Conservation (phyloP, 768 basidiomycete species). For the Suillus lakei region DNA sequence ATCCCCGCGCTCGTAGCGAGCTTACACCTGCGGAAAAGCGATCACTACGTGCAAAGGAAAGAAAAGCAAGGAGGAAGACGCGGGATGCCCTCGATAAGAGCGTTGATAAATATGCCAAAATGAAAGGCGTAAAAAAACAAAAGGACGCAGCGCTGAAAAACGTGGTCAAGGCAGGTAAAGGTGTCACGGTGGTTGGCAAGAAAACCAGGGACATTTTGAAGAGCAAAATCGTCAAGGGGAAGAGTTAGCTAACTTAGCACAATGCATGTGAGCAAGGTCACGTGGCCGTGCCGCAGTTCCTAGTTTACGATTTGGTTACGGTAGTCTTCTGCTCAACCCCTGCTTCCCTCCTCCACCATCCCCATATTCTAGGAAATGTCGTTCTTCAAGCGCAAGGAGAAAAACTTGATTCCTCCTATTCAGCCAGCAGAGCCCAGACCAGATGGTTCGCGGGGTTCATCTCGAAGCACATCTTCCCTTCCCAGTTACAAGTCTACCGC, state of each 20-base stretch:
- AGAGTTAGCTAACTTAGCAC: too few species aligned
- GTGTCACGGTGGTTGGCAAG: constrained; percentile 89
- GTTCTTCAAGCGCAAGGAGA: constrained; percentile 67
- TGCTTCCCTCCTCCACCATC: background rate
- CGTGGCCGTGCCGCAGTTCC: background rate
- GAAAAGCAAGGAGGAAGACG: constrained; percentile 73
- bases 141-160: constrained; percentile 84
- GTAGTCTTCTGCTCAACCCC: background rate
- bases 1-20: constrained; percentile 73
- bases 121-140: constrained; percentile 70
- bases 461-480: constrained; percentile 42
- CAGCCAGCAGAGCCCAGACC: constrained; percentile 34
- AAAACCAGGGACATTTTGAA: constrained; percentile 39
- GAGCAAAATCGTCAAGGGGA: constrained; percentile 40
- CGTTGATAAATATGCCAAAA: constrained; percentile 65
- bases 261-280: constrained; percentile 3
- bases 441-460: constrained; percentile 32
- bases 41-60: constrained; percentile 64
- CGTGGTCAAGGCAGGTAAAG: constrained; percentile 83
- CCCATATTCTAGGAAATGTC: constrained; percentile 22
- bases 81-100: constrained; percentile 66
- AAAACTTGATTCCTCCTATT: constrained; percentile 72
- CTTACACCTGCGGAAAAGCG: constrained; percentile 87
- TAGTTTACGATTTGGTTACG: background rate
- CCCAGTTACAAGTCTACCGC: constrained; percentile 56